Conservation (phyloP, 2,329 filamentous ascomycete genomes). For the Fusarium hainanense region DNA sequence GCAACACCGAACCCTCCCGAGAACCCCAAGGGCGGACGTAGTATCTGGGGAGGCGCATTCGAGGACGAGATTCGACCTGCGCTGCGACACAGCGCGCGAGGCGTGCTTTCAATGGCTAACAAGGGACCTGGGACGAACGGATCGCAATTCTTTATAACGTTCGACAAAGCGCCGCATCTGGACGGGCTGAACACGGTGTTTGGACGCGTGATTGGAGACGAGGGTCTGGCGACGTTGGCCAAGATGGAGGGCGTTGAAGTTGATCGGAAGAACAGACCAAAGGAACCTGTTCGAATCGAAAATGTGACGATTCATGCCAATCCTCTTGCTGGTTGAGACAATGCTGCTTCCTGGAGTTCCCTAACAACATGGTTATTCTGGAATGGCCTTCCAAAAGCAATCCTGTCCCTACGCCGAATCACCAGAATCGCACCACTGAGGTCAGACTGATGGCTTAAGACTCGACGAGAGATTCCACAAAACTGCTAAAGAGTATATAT, state of each 20-base stretch:
- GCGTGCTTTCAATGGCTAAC: conserved; percentile 82
- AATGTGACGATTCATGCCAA: conserved; percentile 82
- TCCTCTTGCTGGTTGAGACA: conserved; percentile 71
- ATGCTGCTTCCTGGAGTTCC: neutral
- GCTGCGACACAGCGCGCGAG: conserved; percentile 74
- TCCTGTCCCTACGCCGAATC: neutral
- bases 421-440: neutral
- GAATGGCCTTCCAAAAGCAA: neutral
- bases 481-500: neutral
- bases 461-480: neutral
- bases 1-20: conserved; percentile 62
- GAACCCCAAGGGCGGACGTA: conserved; percentile 74
- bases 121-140: conserved; percentile 79
- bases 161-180: conserved; percentile 81
- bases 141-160: conserved; percentile 84
- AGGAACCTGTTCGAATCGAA: conserved; percentile 73
- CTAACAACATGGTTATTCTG: neutral
- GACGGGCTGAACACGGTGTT: conserved; percentile 89
- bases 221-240: conserved; percentile 72
- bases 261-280: conserved; percentile 82
- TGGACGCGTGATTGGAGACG: conserved; percentile 76
- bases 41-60: conserved; percentile 79
- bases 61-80: conserved; percentile 83
- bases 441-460: neutral
- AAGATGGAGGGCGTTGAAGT: conserved; percentile 78